A percentile compares a stretch with the other conserved stretches of the same genome.
Evolutionary conservation across 2,329 filamentous ascomycete species (phyloP).

Genomic region (Penicillium sp.): DNA sequence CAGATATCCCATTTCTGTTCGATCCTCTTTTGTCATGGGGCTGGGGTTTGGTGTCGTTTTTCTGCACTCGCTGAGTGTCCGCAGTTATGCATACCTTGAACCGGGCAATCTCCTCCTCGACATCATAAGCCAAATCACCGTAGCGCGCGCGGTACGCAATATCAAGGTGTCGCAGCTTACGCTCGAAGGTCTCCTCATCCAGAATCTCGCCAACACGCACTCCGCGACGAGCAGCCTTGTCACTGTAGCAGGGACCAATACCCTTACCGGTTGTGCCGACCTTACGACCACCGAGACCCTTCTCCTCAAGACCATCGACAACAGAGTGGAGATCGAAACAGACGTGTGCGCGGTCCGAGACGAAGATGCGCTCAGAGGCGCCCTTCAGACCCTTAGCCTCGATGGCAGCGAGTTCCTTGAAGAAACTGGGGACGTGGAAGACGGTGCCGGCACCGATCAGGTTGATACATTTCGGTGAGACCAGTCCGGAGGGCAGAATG

Average conservation of each 20-base stretch:
- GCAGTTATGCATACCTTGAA: slow-evolving; percentile 48
- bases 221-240: slow-evolving; percentile 59
- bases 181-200: slow-evolving; percentile 54
- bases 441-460: slow-evolving; percentile 48
- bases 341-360: slow-evolving; percentile 47
- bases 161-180: slow-evolving; percentile 52
- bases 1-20: background rate
- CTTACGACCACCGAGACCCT: slow-evolving; percentile 43
- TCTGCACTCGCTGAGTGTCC: too few relatives aligned
- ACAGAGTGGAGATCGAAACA: slow-evolving; percentile 46
- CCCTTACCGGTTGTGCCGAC: slow-evolving; percentile 51
- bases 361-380: slow-evolving; percentile 43
- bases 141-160: slow-evolving; percentile 55
- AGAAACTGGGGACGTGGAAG: slow-evolving; percentile 48
- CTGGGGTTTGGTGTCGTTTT: too few relatives aligned
- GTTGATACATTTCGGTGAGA: slow-evolving; percentile 46
- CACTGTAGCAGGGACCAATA: slow-evolving; percentile 59
- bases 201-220: slow-evolving; percentile 58
- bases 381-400: slow-evolving; percentile 44
- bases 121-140: slow-evolving; percentile 57
- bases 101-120: slow-evolving; percentile 56
- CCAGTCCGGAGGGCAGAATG: slow-evolving; percentile 46
- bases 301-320: slow-evolving; percentile 47
- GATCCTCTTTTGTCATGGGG: too few relatives aligned
- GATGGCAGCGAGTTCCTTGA: slow-evolving; percentile 45